Conservation (phyloP, 2,329 filamentous ascomycete species). For the Ciborinia camelliae region DNA sequence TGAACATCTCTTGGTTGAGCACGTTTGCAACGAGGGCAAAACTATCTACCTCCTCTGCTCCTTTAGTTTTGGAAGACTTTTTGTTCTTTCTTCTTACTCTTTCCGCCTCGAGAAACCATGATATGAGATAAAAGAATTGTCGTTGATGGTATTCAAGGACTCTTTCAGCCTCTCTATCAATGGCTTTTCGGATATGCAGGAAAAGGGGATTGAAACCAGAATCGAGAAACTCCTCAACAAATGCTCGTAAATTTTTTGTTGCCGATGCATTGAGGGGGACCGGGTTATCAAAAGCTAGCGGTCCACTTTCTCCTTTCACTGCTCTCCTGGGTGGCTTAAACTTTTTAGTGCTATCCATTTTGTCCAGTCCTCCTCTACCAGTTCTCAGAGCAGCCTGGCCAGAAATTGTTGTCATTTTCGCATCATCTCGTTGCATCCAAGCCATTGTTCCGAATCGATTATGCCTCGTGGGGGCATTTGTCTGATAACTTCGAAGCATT, state of each 20-base stretch:
- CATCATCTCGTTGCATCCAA: conserved; percentile 85
- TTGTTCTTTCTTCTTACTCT: conserved; percentile 63
- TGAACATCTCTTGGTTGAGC: conserved; percentile 91
- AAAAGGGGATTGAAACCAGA: conserved; percentile 94
- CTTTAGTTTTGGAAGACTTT: conserved; percentile 47
- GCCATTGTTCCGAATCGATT: conserved; percentile 97
- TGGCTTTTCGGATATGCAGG: conserved; percentile 77
- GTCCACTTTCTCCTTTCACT: conserved; percentile 58
- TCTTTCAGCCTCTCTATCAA: conserved; percentile 84
- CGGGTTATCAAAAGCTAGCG: conserved; percentile 72
- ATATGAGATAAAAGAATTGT: conserved; percentile 88
- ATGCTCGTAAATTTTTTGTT: conserved; percentile 71
- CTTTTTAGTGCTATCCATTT: conserved; percentile 88
- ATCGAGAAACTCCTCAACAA: conserved; percentile 91
- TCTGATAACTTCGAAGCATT: conserved; percentile 75
- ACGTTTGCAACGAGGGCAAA: conserved; percentile 87
- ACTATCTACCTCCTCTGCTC: conserved; percentile 59
- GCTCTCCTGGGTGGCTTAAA: conserved; percentile 75
- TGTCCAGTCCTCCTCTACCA: conserved; percentile 68
- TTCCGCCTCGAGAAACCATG: conserved; percentile 91
- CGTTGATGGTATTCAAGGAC: conserved; percentile 71
- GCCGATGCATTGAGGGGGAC: conserved; percentile 68
- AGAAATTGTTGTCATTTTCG: conserved; percentile 79
- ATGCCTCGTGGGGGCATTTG: conserved; percentile 78
- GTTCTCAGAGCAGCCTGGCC: conserved; percentile 82